Conservation (phyloP, 805 yeast genomes). For the Yarrowia deformans region DNA sequence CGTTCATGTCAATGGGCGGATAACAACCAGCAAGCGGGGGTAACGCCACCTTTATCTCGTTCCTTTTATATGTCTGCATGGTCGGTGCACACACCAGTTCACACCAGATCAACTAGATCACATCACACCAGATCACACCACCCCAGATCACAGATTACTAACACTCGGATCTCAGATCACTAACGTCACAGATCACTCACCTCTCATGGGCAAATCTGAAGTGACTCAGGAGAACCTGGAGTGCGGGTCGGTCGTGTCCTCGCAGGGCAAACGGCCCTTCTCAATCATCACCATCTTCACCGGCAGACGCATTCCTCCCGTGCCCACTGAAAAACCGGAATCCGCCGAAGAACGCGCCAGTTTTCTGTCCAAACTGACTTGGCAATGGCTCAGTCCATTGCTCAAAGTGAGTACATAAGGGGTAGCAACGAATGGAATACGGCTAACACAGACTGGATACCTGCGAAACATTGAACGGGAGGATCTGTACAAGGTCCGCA, state of each 20-base stretch:
- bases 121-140: background rate
- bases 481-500: conserved; percentile 58
- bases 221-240: conserved; percentile 6
- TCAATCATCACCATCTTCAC: conserved; percentile 30
- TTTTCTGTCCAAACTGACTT: conserved; percentile 21
- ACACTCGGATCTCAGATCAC: background rate
- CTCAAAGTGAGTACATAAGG: conserved; percentile 15
- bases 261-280: conserved; percentile 5
- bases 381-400: conserved; percentile 36
- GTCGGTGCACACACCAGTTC: too few species aligned
- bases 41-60: conserved; percentile 11
- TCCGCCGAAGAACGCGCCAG: conserved; percentile 21
- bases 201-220: conserved; percentile 1
- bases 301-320: conserved; percentile 22
- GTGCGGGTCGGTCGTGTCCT: conserved; percentile 10
- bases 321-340: conserved; percentile 31
- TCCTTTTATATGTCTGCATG: conserved; percentile 4
- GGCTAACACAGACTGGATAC: conserved; percentile 56
- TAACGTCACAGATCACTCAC: background rate
- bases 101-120: background rate
- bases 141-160: background rate
- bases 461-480: conserved; percentile 64
- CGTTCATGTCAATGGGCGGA: background rate
- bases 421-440: too few species aligned
- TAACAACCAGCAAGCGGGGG: conserved; percentile 12